phyloP scores from a whole-genome alignment of 805 yeast genomes.

The Saturnispora quitensis region DNA sequence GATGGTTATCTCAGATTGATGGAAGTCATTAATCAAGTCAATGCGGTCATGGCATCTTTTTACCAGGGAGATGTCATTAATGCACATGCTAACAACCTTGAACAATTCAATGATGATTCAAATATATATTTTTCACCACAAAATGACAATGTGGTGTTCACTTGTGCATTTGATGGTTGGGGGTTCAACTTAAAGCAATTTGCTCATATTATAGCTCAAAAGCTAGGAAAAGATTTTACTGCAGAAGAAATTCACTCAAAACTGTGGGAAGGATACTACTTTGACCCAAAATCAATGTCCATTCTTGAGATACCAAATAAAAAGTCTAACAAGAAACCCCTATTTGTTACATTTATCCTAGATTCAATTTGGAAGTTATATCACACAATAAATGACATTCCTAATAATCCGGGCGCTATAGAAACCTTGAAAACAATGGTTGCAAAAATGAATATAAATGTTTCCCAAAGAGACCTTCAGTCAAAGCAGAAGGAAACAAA shows the following conservation, averaged over 20 bases:
- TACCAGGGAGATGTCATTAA: conserved; percentile 90
- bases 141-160: conserved; percentile 81
- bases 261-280: conserved; percentile 91
- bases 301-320: conserved; percentile 60
- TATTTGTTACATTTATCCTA: conserved; percentile 78
- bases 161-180: conserved; percentile 94
- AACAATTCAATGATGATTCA: conserved; percentile 61
- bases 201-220: conserved; percentile 64
- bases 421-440: conserved; percentile 72
- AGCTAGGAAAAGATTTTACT: conserved; percentile 54
- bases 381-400: conserved; percentile 38
- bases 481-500: conserved; percentile 58
- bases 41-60: conserved; percentile 88
- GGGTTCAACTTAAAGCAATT: conserved; percentile 88
- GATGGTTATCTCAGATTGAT: conserved; percentile 81
- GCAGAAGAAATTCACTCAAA: conserved; percentile 71
- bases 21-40: conserved; percentile 83
- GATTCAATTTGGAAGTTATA: conserved; percentile 93
- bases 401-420: conserved; percentile 48
- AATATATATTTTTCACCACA: conserved; percentile 84
- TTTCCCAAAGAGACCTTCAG: conserved; percentile 66
- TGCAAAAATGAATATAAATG: conserved; percentile 54
- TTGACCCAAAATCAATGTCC: conserved; percentile 85
- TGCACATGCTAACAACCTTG: conserved; percentile 62
- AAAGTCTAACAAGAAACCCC: conserved; percentile 56